Evolutionary conservation across 306 rosid species (phyloP).

Genomic region (Canavalia ensiformis): DNA sequence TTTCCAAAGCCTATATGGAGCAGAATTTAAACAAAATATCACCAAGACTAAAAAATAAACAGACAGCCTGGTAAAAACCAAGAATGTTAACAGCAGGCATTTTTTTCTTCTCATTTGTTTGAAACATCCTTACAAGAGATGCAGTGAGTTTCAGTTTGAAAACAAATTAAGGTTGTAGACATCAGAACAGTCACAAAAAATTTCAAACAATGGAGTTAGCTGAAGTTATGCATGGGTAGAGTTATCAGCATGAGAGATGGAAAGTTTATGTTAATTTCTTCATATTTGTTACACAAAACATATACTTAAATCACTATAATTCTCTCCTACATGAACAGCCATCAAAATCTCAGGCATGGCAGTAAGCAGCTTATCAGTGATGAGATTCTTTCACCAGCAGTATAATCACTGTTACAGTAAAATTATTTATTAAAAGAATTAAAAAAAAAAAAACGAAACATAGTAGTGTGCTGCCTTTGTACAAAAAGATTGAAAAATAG

Average conservation of each 20-base stretch:
- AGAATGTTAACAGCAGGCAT: not conserved
- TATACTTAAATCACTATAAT: slow-evolving; percentile 14
- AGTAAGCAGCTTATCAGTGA: slow-evolving; percentile 23
- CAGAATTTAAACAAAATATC: slow-evolving; percentile 5
- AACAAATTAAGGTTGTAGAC: slow-evolving; percentile 18
- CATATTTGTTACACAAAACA: not conserved
- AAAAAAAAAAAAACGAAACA: slow-evolving; percentile 4
- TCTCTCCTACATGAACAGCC: slow-evolving; percentile 9
- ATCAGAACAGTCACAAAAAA: slow-evolving; percentile 9
- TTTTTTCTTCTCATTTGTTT: not conserved
- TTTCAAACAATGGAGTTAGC: slow-evolving; percentile 16
- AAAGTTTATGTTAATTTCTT: slow-evolving; percentile 16
- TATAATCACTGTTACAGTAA: slow-evolving; percentile 5
- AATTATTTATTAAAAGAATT: not conserved
- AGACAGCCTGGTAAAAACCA: slow-evolving; percentile 3
- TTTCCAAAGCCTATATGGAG: slow-evolving; percentile 69
- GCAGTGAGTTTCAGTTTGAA: not conserved
- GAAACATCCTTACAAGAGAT: slow-evolving; percentile 15
- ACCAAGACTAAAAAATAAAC: slow-evolving; percentile 28
- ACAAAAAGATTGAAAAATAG: slow-evolving; percentile 7
- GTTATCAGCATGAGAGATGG: slow-evolving; percentile 5
- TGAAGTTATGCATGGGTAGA: not conserved
- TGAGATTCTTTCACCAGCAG: slow-evolving; percentile 22
- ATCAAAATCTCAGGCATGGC: slow-evolving; percentile 24
- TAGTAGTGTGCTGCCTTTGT: not conserved